These are phyloP conservation scores for Agrostemma githago DNA, from an alignment of 148 eudicot species.

Conservation along the genomic window DNA sequence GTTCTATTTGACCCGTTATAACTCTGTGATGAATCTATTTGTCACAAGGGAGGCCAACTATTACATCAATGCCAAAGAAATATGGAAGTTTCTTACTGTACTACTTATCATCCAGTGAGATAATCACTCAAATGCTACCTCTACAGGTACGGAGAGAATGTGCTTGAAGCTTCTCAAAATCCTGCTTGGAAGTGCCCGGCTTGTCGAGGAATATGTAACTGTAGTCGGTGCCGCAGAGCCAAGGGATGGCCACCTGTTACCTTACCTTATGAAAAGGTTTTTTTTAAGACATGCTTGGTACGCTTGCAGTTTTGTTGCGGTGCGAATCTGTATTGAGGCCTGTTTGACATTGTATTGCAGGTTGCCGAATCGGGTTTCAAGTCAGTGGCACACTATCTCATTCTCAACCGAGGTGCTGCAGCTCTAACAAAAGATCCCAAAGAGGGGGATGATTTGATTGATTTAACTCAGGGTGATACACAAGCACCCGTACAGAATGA, in stretches of 20 bases:
- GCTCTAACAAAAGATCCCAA: conserved; percentile 19
- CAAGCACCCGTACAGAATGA: conserved; percentile 12
- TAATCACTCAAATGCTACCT: background rate
- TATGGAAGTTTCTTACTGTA: background rate
- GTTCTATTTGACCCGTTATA: no score
- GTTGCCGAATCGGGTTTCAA: conserved; percentile 46
- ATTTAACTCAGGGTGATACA: conserved; percentile 10
- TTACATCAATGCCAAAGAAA: no score
- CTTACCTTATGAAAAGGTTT: conserved; percentile 40
- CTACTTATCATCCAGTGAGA: background rate
- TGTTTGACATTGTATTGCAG: conserved; percentile 27
- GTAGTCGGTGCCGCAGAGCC: conserved; percentile 62
- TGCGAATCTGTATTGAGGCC: background rate
- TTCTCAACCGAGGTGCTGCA: conserved; percentile 32
- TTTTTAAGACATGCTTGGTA: background rate
- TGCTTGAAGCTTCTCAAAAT: conserved; percentile 47
- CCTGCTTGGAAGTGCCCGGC: conserved; percentile 60
- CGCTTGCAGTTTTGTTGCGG: background rate
- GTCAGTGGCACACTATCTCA: conserved; percentile 75
- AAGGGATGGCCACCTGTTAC: conserved; percentile 72
- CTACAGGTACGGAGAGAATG: conserved; percentile 73
- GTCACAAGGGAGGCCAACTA: no score
- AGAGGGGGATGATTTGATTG: conserved; percentile 21
- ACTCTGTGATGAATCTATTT: no score
- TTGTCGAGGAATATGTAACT: conserved; percentile 79